phyloP scores from a whole-genome alignment of 2,329 filamentous ascomycete genomes.

The Neocucurbitaria cava region DNA sequence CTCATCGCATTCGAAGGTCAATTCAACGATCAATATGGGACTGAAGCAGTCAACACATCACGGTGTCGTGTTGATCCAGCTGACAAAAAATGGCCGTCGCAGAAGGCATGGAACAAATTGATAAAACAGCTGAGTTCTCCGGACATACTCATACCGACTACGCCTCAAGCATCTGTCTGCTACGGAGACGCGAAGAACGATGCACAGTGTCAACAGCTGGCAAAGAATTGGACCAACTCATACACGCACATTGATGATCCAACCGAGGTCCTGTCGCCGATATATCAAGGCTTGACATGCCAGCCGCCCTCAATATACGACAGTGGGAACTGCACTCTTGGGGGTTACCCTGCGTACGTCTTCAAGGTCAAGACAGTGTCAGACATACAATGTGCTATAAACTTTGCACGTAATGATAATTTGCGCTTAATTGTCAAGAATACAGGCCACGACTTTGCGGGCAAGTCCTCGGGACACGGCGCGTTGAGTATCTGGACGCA shows the following conservation, averaged over 20 bases:
- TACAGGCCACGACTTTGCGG: conserved; percentile 40
- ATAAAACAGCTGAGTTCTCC: conserved; percentile 29
- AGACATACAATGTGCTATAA: conserved; percentile 36
- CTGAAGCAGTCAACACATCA: conserved; percentile 18
- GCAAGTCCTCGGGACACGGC: conserved; percentile 32
- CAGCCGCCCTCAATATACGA: conserved; percentile 28
- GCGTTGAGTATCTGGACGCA: conserved; percentile 42
- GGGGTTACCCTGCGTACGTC: conserved; percentile 36
- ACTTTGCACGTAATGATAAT: conserved; percentile 35
- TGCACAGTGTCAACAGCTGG: conserved; percentile 27
- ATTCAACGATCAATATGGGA: conserved; percentile 17
- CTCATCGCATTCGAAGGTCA: conserved; percentile 31
- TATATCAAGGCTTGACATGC: conserved; percentile 40
- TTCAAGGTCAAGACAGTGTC: conserved; percentile 31
- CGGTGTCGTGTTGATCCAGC: conserved; percentile 27
- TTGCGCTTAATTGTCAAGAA: conserved; percentile 41
- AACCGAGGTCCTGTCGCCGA: conserved; percentile 32
- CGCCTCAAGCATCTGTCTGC: conserved; percentile 31
- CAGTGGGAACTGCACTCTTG: conserved; percentile 31
- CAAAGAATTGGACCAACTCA: conserved; percentile 25
- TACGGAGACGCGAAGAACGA: conserved; percentile 28
- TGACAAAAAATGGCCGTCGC: conserved; percentile 34
- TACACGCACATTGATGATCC: conserved; percentile 35
- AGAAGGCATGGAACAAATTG: conserved; percentile 29
- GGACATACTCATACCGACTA: conserved; percentile 25